Conservation (phyloP, 345 rosid species). For the Boechera divaricarpa region DNA sequence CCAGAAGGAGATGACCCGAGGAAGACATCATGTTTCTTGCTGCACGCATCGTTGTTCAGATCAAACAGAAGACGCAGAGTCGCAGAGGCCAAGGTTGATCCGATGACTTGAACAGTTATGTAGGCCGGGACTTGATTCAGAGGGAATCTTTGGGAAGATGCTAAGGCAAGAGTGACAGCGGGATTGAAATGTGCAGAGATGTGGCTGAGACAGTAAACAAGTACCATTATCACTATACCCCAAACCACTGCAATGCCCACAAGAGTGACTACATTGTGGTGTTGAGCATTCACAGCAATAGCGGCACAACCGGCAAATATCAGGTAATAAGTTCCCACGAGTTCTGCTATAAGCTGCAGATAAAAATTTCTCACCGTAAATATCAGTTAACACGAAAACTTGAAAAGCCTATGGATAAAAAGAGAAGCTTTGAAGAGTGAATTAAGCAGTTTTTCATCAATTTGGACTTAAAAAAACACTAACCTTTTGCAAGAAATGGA, state of each 20-base stretch:
- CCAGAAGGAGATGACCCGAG: constrained; percentile 77
- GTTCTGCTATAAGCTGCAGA: constrained; percentile 50
- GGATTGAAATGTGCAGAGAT: constrained; percentile 64
- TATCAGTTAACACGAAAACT: constrained; percentile 5
- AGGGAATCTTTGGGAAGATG: constrained; percentile 45
- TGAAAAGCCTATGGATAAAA: neutral
- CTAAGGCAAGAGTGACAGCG: constrained; percentile 56
- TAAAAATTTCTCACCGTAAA: neutral
- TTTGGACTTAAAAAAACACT: neutral
- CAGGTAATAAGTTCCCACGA: constrained; percentile 55
- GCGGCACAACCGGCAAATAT: constrained; percentile 55
- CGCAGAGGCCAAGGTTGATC: constrained; percentile 78
- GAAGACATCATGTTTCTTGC: constrained; percentile 67
- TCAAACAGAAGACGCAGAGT: constrained; percentile 71
- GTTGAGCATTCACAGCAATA: constrained; percentile 46
- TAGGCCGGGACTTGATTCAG: constrained; percentile 72
- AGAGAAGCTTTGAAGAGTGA: constrained; percentile 1
- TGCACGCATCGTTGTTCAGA: constrained; percentile 43
- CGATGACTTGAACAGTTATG: constrained; percentile 65
- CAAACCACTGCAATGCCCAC: constrained; percentile 51
- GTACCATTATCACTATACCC: constrained; percentile 53
- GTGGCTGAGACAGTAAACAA: constrained; percentile 55
- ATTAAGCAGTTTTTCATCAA: too few species aligned
- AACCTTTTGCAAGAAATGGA: constrained; percentile 77
- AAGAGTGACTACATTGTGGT: constrained; percentile 36